Evolutionary conservation across 2,329 filamentous ascomycete genomes (phyloP).

Genomic region (Kalaharituber pfeilii): DNA sequence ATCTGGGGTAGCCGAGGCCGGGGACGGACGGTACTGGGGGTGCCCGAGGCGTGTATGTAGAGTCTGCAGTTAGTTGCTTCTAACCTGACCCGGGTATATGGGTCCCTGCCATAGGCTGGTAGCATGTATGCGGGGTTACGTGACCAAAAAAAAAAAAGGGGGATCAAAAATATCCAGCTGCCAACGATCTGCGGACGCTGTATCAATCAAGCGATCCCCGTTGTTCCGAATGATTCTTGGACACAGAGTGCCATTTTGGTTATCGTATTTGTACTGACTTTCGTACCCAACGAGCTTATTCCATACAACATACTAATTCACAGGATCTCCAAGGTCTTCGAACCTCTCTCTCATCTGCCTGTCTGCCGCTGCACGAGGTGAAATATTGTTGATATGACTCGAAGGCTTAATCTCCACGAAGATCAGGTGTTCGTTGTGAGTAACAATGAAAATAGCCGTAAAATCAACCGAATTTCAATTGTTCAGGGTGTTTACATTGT

Average conservation of each 20-base stretch:
- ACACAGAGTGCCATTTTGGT: background rate
- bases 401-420: constrained; percentile 3
- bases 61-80: too few species aligned
- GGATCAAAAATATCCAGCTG: too few species aligned
- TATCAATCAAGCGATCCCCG: background rate
- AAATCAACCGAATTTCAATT: constrained; percentile 4
- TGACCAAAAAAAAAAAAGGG: too few species aligned
- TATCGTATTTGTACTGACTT: background rate
- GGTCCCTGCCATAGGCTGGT: too few species aligned
- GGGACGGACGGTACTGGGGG: too few species aligned
- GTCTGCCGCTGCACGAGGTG: background rate
- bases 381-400: background rate
- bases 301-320: constrained; percentile 1
- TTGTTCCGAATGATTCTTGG: background rate
- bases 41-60: too few species aligned
- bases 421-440: background rate
- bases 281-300: constrained; percentile 1
- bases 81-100: too few species aligned
- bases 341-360: constrained; percentile 1
- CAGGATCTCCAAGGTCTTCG: background rate
- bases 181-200: background rate
- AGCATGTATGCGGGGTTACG: too few species aligned
- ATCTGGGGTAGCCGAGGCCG: too few species aligned
- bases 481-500: background rate
- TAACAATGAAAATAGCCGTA: constrained; percentile 2